These are phyloP conservation scores for Arctium lappa DNA, from an alignment of 129 eudicot genomes.

Conservation along the genomic window DNA sequence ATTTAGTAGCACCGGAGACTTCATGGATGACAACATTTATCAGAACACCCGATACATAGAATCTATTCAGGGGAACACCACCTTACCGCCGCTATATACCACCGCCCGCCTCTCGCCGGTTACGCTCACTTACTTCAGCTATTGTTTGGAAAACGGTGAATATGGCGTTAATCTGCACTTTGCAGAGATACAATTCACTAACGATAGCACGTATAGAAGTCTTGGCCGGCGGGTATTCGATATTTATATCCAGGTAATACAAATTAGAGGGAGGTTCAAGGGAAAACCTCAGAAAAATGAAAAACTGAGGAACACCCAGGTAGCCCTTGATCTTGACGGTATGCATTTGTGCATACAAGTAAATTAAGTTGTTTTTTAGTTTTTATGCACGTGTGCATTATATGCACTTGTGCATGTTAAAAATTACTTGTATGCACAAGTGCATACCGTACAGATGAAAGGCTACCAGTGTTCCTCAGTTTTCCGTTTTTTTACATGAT, in stretches of 20 bases:
- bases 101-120: conserved; percentile 83
- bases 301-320: too few relatives aligned
- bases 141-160: conserved; percentile 81
- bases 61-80: conserved; percentile 32
- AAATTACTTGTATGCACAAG: too few relatives aligned
- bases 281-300: too few relatives aligned
- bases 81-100: conserved; percentile 50
- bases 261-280: too few relatives aligned
- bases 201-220: conserved; percentile 49
- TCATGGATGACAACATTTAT: conserved; percentile 66
- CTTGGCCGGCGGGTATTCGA: conserved; percentile 83
- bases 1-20: conserved; percentile 90
- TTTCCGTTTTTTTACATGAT: too few relatives aligned
- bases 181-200: conserved; percentile 67
- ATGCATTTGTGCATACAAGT: too few relatives aligned
- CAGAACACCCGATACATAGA: conserved; percentile 48
- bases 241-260: conserved; percentile 79
- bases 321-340: too few relatives aligned
- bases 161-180: conserved; percentile 72
- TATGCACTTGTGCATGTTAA: too few relatives aligned
- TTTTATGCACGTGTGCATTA: too few relatives aligned
- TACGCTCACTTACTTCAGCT: conserved; percentile 72
- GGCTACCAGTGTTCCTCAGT: too few relatives aligned
- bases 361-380: too few relatives aligned
- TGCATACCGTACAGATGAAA: too few relatives aligned